Base-by-base conservation (phyloP, 768 basidiomycete species). In the Boletus rubropictus region DNA sequence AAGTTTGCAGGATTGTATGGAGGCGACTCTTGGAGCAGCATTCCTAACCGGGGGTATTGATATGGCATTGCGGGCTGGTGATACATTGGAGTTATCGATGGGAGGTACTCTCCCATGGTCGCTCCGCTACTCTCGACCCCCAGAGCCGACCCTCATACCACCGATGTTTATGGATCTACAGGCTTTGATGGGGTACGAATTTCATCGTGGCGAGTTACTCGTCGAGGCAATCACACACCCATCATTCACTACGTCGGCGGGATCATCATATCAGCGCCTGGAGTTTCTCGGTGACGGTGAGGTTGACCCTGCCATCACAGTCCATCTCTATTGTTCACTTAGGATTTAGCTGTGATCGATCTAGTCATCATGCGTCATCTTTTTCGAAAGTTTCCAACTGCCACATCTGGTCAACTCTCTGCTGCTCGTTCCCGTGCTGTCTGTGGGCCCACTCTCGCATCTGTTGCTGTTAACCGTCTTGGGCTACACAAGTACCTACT, bases 201-300 rank as follows among this genome's bases (percentile, higher is more conserved):
- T 93, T 62, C 71, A 74, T 46, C 70, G 75, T 17, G 75, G 77
- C n/a, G 71, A 75, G 39, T 64, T 89, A 14, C 66, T 94, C 3
- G 57, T 86, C 7, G 83, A 91, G 66, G 89, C 90, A 8, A 66
- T 91, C n/a, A 90, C 88, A 0, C 92, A 95, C 60, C 86, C 90
- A 0, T 89, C 88, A 0, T 87, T 87, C 55, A 70, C 74, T 9
- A 61, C 66, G 4, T 67, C 68, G 1, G 75, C 73, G 11, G 72
- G 72, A 9, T 69, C 78, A 6, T 88, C 86, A 3, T 94, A 94
- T 64, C 86, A 95, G 51, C 78, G 92, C 12, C 69, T 93, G 10
- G 92, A 95, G 56, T 93, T 91, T 56, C 74, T 95, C 3, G 92
- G 92, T 27, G 92, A 95, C 61, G 87, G 90, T 91, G 61, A 68